Percentiles rank a stretch among this genome's conserved stretches.
Conservation (phyloP, 768 basidiomycete genomes). For the Phaffia australis region DNA sequence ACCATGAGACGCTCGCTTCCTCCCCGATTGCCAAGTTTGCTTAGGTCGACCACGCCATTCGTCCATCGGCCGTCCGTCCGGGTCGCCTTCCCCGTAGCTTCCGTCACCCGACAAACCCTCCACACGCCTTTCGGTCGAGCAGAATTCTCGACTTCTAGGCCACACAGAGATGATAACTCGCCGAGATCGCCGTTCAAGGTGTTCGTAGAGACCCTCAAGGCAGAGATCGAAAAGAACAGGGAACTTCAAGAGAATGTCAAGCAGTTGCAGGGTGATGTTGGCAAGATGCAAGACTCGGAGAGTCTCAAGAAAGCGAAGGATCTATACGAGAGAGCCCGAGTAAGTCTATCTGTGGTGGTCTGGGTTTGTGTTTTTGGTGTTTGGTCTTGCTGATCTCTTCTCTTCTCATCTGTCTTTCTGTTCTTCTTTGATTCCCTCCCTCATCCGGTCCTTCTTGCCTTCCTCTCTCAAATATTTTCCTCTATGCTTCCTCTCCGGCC, state of each 20-base stretch:
- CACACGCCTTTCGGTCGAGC: too few species aligned
- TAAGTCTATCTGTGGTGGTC: conserved; percentile 40
- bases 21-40: too few species aligned
- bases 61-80: too few species aligned
- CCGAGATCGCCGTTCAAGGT: conserved; percentile 75
- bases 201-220: conserved; percentile 84
- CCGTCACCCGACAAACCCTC: too few species aligned
- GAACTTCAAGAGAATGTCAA: conserved; percentile 94
- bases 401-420: neutral
- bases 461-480: neutral
- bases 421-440: neutral
- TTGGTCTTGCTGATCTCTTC: neutral
- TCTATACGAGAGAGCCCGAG: conserved; percentile 87
- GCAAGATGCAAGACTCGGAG: conserved; percentile 92
- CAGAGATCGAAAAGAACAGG: conserved; percentile 84
- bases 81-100: too few species aligned
- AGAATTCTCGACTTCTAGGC: conserved; percentile 19
- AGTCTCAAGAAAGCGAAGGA: conserved; percentile 85
- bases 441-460: neutral
- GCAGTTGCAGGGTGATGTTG: conserved; percentile 93
- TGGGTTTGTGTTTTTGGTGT: neutral
- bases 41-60: too few species aligned
- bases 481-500: neutral
- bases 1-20: too few species aligned
- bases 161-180: conserved; percentile 8